phyloP scores from a whole-genome alignment of 2,329 filamentous ascomycete genomes.

The Aspergillus vadensis region DNA sequence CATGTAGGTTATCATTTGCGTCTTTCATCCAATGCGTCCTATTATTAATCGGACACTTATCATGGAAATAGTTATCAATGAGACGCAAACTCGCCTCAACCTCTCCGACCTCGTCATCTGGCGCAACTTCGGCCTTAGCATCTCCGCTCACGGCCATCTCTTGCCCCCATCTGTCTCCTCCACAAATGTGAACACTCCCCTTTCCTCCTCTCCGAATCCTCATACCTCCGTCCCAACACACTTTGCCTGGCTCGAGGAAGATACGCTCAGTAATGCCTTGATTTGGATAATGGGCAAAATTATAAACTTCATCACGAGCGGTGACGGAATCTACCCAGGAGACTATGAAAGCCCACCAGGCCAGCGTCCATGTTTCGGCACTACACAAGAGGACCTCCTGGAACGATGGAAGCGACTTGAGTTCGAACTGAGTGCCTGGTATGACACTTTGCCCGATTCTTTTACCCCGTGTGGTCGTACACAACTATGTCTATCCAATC shows the following conservation, averaged over 20 bases:
- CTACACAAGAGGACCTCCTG: constrained; percentile 18
- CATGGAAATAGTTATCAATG: constrained; percentile 17
- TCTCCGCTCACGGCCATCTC: not conserved
- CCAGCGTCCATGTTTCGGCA: constrained; percentile 13
- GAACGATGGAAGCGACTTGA: constrained; percentile 54
- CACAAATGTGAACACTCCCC: too few relatives aligned
- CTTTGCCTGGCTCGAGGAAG: constrained; percentile 11
- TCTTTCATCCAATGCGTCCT: too few relatives aligned
- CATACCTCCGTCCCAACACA: too few relatives aligned
- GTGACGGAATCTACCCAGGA: constrained; percentile 13
- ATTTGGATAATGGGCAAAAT: constrained; percentile 24
- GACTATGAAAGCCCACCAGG: constrained; percentile 13
- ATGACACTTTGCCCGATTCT: constrained; percentile 54
- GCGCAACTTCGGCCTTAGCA: constrained; percentile 20
- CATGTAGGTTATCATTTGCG: constrained; percentile 14
- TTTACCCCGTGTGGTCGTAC: constrained; percentile 54
- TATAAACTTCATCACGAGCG: constrained; percentile 19
- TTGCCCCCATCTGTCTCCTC: not conserved
- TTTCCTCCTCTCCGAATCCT: too few relatives aligned
- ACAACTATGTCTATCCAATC: constrained; percentile 23
- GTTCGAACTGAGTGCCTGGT: constrained; percentile 56
- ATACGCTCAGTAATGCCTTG: constrained; percentile 18
- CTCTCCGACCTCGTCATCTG: constrained; percentile 18
- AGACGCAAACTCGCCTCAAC: constrained; percentile 19
- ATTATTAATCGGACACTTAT: not conserved